phyloP scores from a whole-genome alignment of 202 grass and related monocot genomes.

The Elaeis oleifera region DNA sequence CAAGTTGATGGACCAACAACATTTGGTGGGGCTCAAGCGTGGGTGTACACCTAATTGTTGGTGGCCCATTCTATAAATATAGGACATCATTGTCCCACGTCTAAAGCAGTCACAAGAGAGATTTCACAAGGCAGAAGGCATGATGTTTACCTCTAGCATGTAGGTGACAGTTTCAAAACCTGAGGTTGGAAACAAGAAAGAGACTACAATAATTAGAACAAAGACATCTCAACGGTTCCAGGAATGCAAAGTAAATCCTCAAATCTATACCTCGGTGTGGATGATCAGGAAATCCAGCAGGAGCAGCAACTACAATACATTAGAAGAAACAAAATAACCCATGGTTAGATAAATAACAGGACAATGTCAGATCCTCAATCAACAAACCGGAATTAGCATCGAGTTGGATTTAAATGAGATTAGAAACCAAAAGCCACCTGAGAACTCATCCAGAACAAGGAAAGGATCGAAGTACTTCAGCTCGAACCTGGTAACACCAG shows the following conservation, averaged over 20 bases:
- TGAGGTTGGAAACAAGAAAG: slow-evolving; percentile 17
- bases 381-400: neutral
- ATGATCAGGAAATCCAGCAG: slow-evolving; percentile 93
- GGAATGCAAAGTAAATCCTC: neutral
- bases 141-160: slow-evolving; percentile 73
- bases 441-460: slow-evolving; percentile 88
- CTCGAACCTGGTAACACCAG: slow-evolving; percentile 52
- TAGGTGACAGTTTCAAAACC: slow-evolving; percentile 98
- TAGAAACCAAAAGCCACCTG: slow-evolving; percentile 34
- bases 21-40: too few relatives aligned
- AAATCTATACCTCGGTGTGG: slow-evolving; percentile 60
- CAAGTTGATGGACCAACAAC: slow-evolving; percentile 17
- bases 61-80: too few relatives aligned
- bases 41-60: too few relatives aligned
- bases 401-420: neutral
- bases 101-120: too few relatives aligned
- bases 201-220: neutral
- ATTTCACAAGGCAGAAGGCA: neutral
- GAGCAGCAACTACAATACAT: slow-evolving; percentile 47
- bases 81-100: too few relatives aligned
- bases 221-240: too few relatives aligned
- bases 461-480: slow-evolving; percentile 92
- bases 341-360: neutral
- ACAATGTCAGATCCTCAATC: neutral
- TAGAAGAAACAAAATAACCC: neutral